A percentile compares a stretch with the other conserved stretches of the same genome.
phyloP scores from a whole-genome alignment of 306 rosid species.

The Mimosa bimucronata region DNA sequence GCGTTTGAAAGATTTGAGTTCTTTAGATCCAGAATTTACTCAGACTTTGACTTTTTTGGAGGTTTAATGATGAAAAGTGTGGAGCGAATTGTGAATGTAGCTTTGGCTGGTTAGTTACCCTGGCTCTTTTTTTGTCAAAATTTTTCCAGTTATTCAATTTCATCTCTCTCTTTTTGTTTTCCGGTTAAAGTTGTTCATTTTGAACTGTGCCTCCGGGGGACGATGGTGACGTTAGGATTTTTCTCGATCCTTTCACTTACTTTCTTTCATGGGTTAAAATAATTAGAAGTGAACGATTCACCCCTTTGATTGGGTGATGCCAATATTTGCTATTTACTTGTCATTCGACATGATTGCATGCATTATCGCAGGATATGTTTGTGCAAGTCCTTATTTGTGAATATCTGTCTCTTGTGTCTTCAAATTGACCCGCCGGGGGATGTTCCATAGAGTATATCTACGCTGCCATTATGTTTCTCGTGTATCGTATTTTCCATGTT shows the following conservation, averaged over 20 bases:
- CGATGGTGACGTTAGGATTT: background rate
- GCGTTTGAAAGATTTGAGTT: conserved; percentile 37
- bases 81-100: conserved; percentile 86
- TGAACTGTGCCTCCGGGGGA: background rate
- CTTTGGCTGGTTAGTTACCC: conserved; percentile 68
- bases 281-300: background rate
- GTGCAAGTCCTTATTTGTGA: background rate
- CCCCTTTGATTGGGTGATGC: conserved; percentile 1
- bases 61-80: conserved; percentile 65
- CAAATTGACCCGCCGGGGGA: background rate
- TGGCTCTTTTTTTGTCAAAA: background rate
- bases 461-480: background rate
- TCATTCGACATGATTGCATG: background rate
- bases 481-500: background rate
- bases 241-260: background rate
- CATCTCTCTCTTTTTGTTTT: background rate
- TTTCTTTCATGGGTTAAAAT: background rate
- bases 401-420: background rate
- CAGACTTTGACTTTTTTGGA: conserved; percentile 19
- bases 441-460: background rate
- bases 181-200: background rate
- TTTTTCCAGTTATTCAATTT: background rate
- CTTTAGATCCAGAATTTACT: conserved; percentile 43
- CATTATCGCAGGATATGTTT: background rate
- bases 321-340: background rate